Conservation (phyloP, 106 monocot genomes). For the Chionographis japonica region DNA sequence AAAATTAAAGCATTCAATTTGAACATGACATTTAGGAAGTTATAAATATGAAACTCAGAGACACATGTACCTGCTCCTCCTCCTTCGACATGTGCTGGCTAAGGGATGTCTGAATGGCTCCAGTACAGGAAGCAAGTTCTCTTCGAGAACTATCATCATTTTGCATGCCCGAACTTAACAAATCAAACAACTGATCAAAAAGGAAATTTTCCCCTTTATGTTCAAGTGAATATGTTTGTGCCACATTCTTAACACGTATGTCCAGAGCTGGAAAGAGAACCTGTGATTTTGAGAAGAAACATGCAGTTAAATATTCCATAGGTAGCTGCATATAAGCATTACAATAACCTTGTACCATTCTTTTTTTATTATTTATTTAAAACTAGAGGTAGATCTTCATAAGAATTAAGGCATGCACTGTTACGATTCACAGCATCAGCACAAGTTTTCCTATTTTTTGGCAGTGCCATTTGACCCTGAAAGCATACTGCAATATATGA, state of each 20-base stretch:
- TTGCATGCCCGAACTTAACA: slow-evolving; percentile 53
- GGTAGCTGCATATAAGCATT: no score
- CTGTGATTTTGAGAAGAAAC: slow-evolving; percentile 23
- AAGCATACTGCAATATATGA: no score
- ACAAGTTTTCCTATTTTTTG: no score
- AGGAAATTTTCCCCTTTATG: slow-evolving; percentile 92
- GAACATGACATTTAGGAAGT: no score
- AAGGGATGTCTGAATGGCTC: slow-evolving; percentile 88
- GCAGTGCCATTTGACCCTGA: no score
- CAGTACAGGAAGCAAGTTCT: slow-evolving; percentile 87
- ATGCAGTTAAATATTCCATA: neutral
- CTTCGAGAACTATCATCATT: slow-evolving; percentile 56
- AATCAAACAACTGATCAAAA: slow-evolving; percentile 63
- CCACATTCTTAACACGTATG: slow-evolving; percentile 94
- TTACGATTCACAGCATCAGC: no score
- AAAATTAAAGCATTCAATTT: no score
- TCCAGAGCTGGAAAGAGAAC: slow-evolving; percentile 99
- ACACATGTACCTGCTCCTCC: slow-evolving; percentile 81
- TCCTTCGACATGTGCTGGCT: slow-evolving; percentile 97
- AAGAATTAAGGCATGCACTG: no score
- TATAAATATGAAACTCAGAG: no score
- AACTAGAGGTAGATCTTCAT: no score
- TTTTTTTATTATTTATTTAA: no score
- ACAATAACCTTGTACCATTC: no score
- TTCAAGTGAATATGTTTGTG: slow-evolving; percentile 88